Evolutionary conservation across 331 rosid species (phyloP), one percentile per base, ranked within the genome.

Genomic region (Spiraea crenata): DNA sequence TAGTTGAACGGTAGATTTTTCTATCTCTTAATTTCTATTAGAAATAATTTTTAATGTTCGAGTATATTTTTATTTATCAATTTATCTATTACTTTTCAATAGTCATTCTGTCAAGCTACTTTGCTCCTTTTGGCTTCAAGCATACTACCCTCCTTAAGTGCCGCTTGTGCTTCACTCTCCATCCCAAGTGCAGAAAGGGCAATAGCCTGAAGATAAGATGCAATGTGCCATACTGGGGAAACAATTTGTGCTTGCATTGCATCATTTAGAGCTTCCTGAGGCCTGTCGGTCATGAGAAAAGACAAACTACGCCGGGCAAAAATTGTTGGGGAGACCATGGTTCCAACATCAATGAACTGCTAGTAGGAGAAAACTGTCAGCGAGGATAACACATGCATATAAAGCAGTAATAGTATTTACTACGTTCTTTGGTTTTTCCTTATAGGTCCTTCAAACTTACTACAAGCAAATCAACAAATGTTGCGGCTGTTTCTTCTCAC

Each of bases 281-380:
- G 82, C 90, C 83, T 83, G 83, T 83, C 86, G 9, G 66, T 80
- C 11, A 91, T 83, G 60, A 91, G 95, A 71, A 86, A 80, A 83
- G 83, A 86, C 77, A 91, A 73, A 82, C 95, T 85, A 39, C 95
- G 92, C 25, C 97, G 82, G 3, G 86, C 95, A 42, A 76, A 85
- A 46, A 88, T 86, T 2, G 97, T 91, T 45, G 92, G 97, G 73
- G 97, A 91, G 65, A 86, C 83, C 95, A 88, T 85, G 34, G 87
- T 88, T 79, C 95, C 92, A 14, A 69, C 88, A 76, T 91, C 86
- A 61, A 88, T 76, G 79, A 91, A 86, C 97, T 91, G 89, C 75
- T 60, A 44, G 65, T 48, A 63, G 65, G 80, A 67, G 38, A 9
- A 69, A 49, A 55, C 66, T 14, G 57, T 67, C 66, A 54, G 69